Base-by-base conservation (phyloP, 2,329 filamentous ascomycete species). In the Coleophoma cylindrospora region DNA sequence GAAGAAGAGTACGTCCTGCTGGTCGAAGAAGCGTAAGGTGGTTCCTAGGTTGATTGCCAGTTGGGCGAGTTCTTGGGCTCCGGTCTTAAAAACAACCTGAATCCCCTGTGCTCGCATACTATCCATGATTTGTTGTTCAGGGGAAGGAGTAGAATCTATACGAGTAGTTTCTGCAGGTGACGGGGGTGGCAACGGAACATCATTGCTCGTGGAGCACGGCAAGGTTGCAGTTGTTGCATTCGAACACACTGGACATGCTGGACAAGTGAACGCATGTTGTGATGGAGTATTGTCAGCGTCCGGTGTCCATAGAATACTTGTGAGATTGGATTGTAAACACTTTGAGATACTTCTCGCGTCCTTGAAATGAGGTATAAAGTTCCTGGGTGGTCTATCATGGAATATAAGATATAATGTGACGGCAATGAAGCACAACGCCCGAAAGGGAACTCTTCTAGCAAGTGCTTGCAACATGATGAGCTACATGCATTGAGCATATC, bases 11-110 rank as follows among this genome's bases (percentile, higher is more conserved):
- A 74, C 76, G 56, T 84, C 64, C 5, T 40, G 15, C 9, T 50
- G 40, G 3, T 64, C 65, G 9, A 75, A 58, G 55, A 78, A 81
- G 46, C 68, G 70, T 10, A 80, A 68, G 1, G 70, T 70, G 6
- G 79, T 80, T 58, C 79, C 65, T 19, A 81, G 67, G 56, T 81
- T 78, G 3, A 74, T 77, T 2, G 79, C 76, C 2, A 83, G 62
- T 43, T 72, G 74, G 32, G 72, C 66, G 15, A 75, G 65, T 59
- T 81, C 77, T 37, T 75, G 77, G 2, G 78, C 77, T 34, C 79
- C 78, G 3, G 79, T 82, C 66, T 81, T 81, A 64, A 83, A 73
- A 43, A 81, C 64, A 22, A 81, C 65, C 3, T 54, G 27, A 33
- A 58, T 57, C 22, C 52, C 54, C 22, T 51, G 38, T 12, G 50